Evolutionary conservation across 805 yeast genomes (phyloP), one percentile per base, ranked within the genome.

Genomic region (Hanseniaspora lachancei): DNA sequence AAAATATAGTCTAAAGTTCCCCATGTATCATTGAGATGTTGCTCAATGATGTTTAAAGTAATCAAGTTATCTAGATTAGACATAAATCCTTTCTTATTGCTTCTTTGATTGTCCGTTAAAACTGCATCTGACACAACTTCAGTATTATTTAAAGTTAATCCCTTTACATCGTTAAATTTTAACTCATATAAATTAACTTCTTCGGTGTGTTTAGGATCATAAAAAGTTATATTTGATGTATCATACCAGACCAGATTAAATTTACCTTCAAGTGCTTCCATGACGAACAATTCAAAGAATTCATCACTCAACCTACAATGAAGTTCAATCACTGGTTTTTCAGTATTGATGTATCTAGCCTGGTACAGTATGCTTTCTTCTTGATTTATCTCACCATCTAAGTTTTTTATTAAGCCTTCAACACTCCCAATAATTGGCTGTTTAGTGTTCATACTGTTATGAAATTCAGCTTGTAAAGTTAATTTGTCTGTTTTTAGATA

Each of bases 321-420:
- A 7, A 53, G 15, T 20, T 53, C 50, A 18, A 53, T 39, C 23
- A 53, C 9, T 9, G 50, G 20, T 12, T 13, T 44, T 5, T 65
- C 59, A 10, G 80, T 46, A 18, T 46, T 46, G 9, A 46, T 34
- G 12, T 46, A 46, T 16, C 34, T 72, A 61, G 83, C 81, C 15
- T 89, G 95, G 62, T 88, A 87, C 2, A 89, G 69, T 0, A 81
- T 65, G 18, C 84, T 72, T 42, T 80, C 56, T 0, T 93, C 91
- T 23, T 77, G 74, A 2, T 68, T 63, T 6, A 59, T 47, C 10
- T 64, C 64, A 2, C 59, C 48, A 0, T 95, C 95, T 49, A 86
- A 24, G 21, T 29, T 32, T 34, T 29, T 72, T 0, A 84, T 70
- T 57, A 88, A 73, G 62, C 91, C 97, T 58, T 77, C 76, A 0